These are phyloP conservation scores for Penicillium italicum DNA, from an alignment of 2,329 filamentous ascomycete species.

Conservation along the genomic window DNA sequence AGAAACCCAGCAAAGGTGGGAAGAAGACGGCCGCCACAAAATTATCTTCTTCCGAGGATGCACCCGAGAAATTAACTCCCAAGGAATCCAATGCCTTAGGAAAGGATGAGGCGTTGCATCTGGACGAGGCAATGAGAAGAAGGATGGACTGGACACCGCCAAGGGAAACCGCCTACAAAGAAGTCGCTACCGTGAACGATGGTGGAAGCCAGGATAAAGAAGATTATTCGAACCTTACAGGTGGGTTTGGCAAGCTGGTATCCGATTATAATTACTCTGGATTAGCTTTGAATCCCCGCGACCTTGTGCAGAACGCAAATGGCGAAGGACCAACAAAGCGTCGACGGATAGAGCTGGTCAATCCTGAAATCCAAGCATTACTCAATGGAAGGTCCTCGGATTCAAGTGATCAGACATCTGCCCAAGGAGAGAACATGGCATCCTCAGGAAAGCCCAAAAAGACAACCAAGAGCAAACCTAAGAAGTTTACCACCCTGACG, in stretches of 20 bases:
- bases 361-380: slow-evolving; percentile 17
- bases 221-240: not conserved
- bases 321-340: slow-evolving; percentile 35
- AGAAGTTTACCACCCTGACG: slow-evolving; percentile 74
- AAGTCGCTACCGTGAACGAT: slow-evolving; percentile 20
- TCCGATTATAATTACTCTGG: slow-evolving; percentile 42
- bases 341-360: slow-evolving; percentile 37
- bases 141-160: slow-evolving; percentile 67
- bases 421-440: slow-evolving; percentile 15
- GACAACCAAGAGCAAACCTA: slow-evolving; percentile 54
- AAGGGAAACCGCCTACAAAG: slow-evolving; percentile 36
- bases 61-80: not conserved
- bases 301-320: slow-evolving; percentile 12
- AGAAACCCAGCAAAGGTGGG: slow-evolving; percentile 10
- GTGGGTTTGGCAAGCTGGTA: slow-evolving; percentile 36
- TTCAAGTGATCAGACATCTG: slow-evolving; percentile 9
- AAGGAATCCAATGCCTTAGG: slow-evolving; percentile 19
- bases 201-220: not conserved
- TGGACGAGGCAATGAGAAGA: slow-evolving; percentile 52
- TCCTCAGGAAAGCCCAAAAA: slow-evolving; percentile 14
- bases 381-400: slow-evolving; percentile 6
- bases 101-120: slow-evolving; percentile 25
- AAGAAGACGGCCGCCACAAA: slow-evolving; percentile 9
- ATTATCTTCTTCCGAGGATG: not conserved
- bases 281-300: slow-evolving; percentile 9